Conservation (phyloP, 2,329 filamentous ascomycete genomes). For the Trichoderma hamatum region DNA sequence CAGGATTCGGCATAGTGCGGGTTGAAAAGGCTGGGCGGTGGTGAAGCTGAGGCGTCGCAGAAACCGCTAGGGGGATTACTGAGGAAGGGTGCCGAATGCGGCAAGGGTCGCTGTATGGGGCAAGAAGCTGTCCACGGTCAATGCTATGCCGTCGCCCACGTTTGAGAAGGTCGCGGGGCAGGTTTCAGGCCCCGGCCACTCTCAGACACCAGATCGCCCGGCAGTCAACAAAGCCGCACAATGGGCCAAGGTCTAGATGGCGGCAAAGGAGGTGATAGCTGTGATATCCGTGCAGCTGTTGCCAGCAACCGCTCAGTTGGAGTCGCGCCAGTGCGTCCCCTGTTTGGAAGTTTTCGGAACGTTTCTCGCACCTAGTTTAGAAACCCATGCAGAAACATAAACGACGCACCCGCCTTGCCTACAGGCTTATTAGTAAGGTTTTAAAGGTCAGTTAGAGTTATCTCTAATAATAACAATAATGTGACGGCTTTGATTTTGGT, state of each 20-base stretch:
- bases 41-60: conserved; percentile 12
- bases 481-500: background rate
- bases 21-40: background rate
- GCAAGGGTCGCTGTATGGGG: conserved; percentile 1
- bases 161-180: conserved; percentile 16
- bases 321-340: conserved; percentile 11
- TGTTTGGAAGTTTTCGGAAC: background rate
- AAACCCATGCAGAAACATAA: conserved; percentile 2
- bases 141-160: background rate
- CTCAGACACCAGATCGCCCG: conserved; percentile 33
- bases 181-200: conserved; percentile 24
- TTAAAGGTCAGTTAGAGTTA: background rate
- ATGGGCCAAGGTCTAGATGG: background rate
- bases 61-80: background rate
- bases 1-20: background rate
- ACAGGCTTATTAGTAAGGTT: conserved; percentile 12
- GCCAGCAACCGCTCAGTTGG: conserved; percentile 10
- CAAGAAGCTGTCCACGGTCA: background rate
- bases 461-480: background rate
- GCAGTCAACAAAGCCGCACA: conserved; percentile 22
- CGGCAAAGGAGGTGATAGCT: background rate
- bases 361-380: background rate
- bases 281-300: background rate
- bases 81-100: background rate
- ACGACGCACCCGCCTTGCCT: background rate